Base-by-base conservation (phyloP, 176 grass and related monocot species). In the Hsuehochloa calcarea region DNA sequence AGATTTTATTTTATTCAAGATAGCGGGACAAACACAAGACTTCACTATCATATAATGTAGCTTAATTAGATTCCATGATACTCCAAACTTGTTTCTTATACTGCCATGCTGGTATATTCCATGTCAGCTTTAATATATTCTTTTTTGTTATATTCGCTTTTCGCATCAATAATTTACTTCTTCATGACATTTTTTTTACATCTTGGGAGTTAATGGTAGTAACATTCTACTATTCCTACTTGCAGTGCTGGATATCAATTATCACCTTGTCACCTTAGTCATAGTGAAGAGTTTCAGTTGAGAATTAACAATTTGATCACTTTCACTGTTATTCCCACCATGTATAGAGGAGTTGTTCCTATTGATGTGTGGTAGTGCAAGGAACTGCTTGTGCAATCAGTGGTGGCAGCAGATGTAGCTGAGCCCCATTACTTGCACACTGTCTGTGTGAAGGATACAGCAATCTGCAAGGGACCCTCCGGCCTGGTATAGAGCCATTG, bases 241-340 rank as follows among this genome's bases (percentile, higher is more conserved):
- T 70, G 22, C 23, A 85, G 58, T 75, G 19, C 56, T 75, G 72
- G 43, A 62, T 70, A 13, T 80, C 11, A 78, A 34, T 52, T 70
- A 13, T 80, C 11, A 27, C 23, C 60, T 26, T 62, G 7, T 75
- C 2, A 50, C 38, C 70, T 52, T 89, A 27, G 34, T 14, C 34
- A 43, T 68, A 16, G 13, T 73, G 20, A 71, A 47, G 37, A 1
- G 23, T 34, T 77, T 77, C 14, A 52, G 23, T 61, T 35, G 46
- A 46, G 25, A 70, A 82, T 4, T 19, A 26, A 37, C 34, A 75
- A 82, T 34, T 55, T 76, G 23, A 70, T 51, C 61, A 64, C 72
- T 39, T 77, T 5, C 25, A 12, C 40, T 0, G 29, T 68, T 43
- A 76, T 85, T 27, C 6, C 47, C 9, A 29, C 39, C 22, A 27